Evolutionary conservation across 306 rosid species (phyloP), one percentile per base, ranked within the genome.

Genomic region (Vigna radiata): DNA sequence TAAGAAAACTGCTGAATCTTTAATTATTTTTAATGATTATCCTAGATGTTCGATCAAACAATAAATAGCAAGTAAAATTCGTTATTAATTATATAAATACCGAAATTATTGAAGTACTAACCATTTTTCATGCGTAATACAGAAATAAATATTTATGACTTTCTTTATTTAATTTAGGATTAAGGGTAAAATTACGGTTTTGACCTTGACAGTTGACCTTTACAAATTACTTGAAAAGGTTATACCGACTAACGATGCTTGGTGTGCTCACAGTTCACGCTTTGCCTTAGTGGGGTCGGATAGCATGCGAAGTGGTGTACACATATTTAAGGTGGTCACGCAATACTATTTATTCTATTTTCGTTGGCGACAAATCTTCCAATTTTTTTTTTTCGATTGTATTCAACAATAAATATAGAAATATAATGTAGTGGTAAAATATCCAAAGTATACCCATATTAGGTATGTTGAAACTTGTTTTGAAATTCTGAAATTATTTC

Each of bases 191-290:
- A 66, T 73, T 70, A 91, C 85, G 7, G 1, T 37, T 46, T 16
- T 73, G 2, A n/a, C 90, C 87, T 62, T 71, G 17, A 25, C 61
- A 47, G 90, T 90, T 86, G 92, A 86, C 84, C 80, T 44, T 16
- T 8, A 33, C 4, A 62, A 36, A 1, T n/a, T 36, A n/a, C 14
- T 7, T 17, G 2, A 36, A 63, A 63, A 17, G 33, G 82, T 73
- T 50, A 41, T 9, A 75, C 71, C 69, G 63, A 64, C 80, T 78
- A 70, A 82, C 17, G 21, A 31, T 59, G 0, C 18, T 44, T 25
- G 58, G 19, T 62, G 52, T 15, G 50, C 17, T 66, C 46, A 17
- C 72, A 49, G 25, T 70, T 31, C 74, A 70, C 48, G 71, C 9
- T 16, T 49, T 65, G 72, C 25, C 44, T 6, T 19, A 2, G 23